Conservation (phyloP, 202 grass and related monocot species). For the Schoenoplectus triqueter region DNA sequence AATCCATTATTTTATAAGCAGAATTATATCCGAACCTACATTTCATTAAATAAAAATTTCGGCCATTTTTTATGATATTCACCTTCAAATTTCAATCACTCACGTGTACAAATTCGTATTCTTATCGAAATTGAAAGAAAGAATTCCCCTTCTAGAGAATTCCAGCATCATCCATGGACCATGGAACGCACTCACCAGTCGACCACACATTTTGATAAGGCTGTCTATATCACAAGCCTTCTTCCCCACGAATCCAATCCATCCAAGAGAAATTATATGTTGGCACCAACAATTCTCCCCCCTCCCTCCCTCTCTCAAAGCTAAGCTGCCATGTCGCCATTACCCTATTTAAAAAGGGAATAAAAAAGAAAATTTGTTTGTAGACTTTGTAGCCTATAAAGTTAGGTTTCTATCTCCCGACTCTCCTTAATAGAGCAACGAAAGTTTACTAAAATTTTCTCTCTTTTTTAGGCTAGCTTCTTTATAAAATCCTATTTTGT, state of each 20-base stretch:
- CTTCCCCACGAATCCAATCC: neutral
- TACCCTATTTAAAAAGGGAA: neutral
- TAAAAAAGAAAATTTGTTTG: neutral
- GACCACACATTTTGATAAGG: conserved; percentile 13
- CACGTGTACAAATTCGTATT: neutral
- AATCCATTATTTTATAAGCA: too few relatives aligned
- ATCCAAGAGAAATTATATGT: neutral
- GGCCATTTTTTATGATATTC: neutral
- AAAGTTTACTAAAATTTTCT: neutral
- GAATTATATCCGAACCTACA: neutral
- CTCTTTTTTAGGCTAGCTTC: neutral
- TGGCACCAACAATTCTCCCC: too few relatives aligned
- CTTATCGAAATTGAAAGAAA: neutral
- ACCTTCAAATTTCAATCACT: neutral
- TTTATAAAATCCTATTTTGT: neutral
- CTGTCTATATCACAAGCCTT: neutral
- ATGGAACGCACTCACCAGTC: neutral
- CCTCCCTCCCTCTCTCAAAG: neutral
- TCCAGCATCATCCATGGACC: neutral
- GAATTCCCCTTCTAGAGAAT: neutral
- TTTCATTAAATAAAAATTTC: neutral
- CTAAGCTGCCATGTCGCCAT: neutral
- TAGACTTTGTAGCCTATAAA: neutral
- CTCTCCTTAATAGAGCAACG: neutral
- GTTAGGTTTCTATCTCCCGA: neutral